Evolutionary conservation across 2,329 filamentous ascomycete species (phyloP).

Genomic region (Arthroderma uncinatum): DNA sequence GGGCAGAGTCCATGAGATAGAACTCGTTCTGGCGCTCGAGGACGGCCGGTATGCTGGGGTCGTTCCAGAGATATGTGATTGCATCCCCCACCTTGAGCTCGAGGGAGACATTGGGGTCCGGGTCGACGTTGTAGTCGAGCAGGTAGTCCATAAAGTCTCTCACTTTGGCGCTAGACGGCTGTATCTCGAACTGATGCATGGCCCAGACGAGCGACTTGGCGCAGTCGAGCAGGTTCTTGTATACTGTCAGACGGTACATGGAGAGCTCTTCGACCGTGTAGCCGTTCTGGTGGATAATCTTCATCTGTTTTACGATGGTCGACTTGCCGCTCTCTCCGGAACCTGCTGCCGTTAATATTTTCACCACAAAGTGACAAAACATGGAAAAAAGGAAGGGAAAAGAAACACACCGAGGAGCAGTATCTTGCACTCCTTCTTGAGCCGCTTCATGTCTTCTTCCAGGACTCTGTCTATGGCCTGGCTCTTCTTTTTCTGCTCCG

Average conservation of each 20-base stretch:
- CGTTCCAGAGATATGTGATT: conserved; percentile 78
- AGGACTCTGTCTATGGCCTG: conserved; percentile 89
- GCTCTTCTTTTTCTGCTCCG: conserved; percentile 89
- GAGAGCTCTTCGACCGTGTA: conserved; percentile 90
- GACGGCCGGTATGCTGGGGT: conserved; percentile 67
- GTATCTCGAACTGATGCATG: conserved; percentile 83
- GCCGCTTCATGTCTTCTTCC: conserved; percentile 84
- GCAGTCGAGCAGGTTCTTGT: conserved; percentile 96
- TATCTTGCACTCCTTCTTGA: conserved; percentile 98
- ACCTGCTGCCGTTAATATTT: conserved; percentile 42
- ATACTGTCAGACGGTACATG: conserved; percentile 90
- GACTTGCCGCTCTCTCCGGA: conserved; percentile 98
- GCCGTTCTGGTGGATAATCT: conserved; percentile 97
- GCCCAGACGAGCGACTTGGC: conserved; percentile 84
- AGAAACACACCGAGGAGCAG: conserved; percentile 66
- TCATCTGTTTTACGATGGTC: conserved; percentile 99
- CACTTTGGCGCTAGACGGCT: conserved; percentile 61
- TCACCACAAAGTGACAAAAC: not conserved
- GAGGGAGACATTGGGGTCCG: conserved; percentile 75
- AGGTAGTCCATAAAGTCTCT: conserved; percentile 67
- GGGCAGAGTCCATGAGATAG: conserved; percentile 97
- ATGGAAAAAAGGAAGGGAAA: conserved; percentile 5
- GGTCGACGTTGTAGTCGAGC: conserved; percentile 77
- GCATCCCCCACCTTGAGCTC: conserved; percentile 72
- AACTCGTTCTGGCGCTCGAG: conserved; percentile 96